Conservation (phyloP, 2,329 filamentous ascomycete species). For the Sordariomycetes sp. region DNA sequence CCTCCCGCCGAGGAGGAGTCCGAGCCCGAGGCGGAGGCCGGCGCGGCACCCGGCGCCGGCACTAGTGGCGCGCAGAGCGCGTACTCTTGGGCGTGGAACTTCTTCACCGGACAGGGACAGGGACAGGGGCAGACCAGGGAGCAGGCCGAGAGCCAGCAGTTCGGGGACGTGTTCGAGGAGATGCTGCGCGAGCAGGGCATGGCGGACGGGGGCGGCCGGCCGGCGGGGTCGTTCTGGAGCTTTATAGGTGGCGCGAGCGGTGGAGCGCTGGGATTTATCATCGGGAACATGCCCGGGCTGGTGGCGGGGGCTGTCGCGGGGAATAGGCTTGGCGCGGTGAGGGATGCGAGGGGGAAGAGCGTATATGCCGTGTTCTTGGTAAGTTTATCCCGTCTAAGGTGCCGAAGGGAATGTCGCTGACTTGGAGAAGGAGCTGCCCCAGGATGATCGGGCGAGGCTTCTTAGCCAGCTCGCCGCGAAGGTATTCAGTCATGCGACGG, state of each 20-base stretch:
- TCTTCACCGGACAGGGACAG: conserved; percentile 32
- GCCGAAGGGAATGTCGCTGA: not conserved
- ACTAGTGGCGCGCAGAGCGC: conserved; percentile 24
- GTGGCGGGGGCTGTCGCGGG: conserved; percentile 85
- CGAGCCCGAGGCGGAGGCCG: conserved; percentile 12
- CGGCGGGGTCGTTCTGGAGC: conserved; percentile 70
- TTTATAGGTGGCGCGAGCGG: conserved; percentile 77
- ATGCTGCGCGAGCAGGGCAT: conserved; percentile 81
- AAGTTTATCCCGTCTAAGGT: conserved; percentile 9
- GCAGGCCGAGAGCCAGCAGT: conserved; percentile 62
- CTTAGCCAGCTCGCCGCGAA: conserved; percentile 75
- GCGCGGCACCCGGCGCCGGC: conserved; percentile 11
- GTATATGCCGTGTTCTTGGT: conserved; percentile 79
- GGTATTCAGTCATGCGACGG: conserved; percentile 71
- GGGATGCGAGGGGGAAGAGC: conserved; percentile 87
- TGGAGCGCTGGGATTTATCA: conserved; percentile 84
- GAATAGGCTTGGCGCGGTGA: conserved; percentile 77
- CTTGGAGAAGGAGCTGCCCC: conserved; percentile 51
- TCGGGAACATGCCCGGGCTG: conserved; percentile 82
- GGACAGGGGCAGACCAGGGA: conserved; percentile 22
- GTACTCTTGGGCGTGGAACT: conserved; percentile 70
- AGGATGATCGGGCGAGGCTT: conserved; percentile 66
- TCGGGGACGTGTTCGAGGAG: conserved; percentile 78
- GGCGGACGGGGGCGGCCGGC: conserved; percentile 45
- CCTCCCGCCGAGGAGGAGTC: conserved; percentile 32